These are phyloP conservation scores for Monosporascus cannonballus DNA, from an alignment of 2,329 filamentous ascomycete genomes.

Conservation along the genomic window DNA sequence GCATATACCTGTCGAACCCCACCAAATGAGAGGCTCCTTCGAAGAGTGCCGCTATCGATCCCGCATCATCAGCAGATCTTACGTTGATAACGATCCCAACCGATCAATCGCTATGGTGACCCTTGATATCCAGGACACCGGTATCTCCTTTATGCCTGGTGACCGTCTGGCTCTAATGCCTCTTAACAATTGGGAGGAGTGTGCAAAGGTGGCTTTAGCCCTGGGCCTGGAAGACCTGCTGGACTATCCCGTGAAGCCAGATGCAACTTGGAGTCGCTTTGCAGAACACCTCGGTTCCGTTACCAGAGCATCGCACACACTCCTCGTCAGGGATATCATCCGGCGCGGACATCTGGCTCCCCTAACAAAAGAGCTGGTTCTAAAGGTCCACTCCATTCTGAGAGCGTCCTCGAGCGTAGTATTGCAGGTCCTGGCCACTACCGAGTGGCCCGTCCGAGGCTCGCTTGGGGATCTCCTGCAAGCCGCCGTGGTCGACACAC, in stretches of 20 bases:
- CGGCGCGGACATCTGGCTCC: conserved; percentile 46
- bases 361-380: conserved; percentile 43
- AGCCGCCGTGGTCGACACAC: conserved; percentile 40
- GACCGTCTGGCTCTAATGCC: conserved; percentile 50
- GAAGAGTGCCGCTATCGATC: conserved; percentile 47
- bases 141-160: conserved; percentile 47
- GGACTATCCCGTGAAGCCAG: conserved; percentile 32
- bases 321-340: conserved; percentile 41
- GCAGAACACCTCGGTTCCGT: conserved; percentile 39
- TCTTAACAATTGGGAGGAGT: conserved; percentile 48
- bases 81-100: conserved; percentile 39
- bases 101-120: conserved; percentile 43
- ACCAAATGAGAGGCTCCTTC: conserved; percentile 49
- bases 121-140: conserved; percentile 45
- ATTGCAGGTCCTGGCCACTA: conserved; percentile 40
- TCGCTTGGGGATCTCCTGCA: conserved; percentile 46
- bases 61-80: conserved; percentile 36
- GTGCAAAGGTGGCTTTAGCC: conserved; percentile 46
- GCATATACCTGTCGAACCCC: conserved; percentile 39
- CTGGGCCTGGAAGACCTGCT: conserved; percentile 42
- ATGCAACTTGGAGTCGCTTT: conserved; percentile 40
- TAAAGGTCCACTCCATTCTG: conserved; percentile 41
- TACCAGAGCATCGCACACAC: conserved; percentile 17
- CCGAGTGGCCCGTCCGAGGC: conserved; percentile 46
- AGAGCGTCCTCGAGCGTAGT: conserved; percentile 44